Evolutionary conservation across 176 grass and related monocot genomes (phyloP), one percentile per base, ranked within the genome.

Genomic region (Phyllostachys edulis): DNA sequence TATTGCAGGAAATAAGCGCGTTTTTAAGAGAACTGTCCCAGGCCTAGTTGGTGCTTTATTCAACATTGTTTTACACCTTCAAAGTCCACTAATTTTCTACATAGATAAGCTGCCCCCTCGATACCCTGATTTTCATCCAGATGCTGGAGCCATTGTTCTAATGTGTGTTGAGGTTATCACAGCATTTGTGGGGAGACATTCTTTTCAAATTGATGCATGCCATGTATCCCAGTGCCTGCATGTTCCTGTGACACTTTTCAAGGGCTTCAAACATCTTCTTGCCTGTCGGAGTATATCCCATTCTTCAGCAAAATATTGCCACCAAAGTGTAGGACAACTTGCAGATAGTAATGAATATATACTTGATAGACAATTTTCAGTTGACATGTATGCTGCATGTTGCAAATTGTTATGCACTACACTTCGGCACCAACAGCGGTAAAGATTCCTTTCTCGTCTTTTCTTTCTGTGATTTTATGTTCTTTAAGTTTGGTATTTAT

Each of bases 121-220:
- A 61, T 77, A 80, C 37, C 69, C 32, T 79, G 38, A 77, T 63
- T 71, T 84, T 49, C 67, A 87, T 92, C 89, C 93, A 78, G 91
- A 98, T 83, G 82, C 91, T 50, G 89, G 96, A 24, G 90, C 91
- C 1, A 67, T 87, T 83, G 79, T 93, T 80, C 78, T 95, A 77
- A 95, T 98, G 93, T 98, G 89, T 67, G 77, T 95, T 59, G 96
- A 93, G 80, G 93, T 98, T 80, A 88, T 94, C 63, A 95, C 87
- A 69, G 84, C 85, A 87, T 89, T 95, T 87, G 78, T 91, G 54
- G 91, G 91, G 55, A 91, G 80, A 68, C 85, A 85, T 79, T 90
- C 89, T 85, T 92, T 91, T 77, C 91, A 88, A 89, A 93, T 92
- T 72, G 85, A 93, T 69, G 52, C 81, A 65, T 87, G 87, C 29